phyloP scores from a whole-genome alignment of 2,329 filamentous ascomycete genomes.

The Diaporthe sp. region DNA sequence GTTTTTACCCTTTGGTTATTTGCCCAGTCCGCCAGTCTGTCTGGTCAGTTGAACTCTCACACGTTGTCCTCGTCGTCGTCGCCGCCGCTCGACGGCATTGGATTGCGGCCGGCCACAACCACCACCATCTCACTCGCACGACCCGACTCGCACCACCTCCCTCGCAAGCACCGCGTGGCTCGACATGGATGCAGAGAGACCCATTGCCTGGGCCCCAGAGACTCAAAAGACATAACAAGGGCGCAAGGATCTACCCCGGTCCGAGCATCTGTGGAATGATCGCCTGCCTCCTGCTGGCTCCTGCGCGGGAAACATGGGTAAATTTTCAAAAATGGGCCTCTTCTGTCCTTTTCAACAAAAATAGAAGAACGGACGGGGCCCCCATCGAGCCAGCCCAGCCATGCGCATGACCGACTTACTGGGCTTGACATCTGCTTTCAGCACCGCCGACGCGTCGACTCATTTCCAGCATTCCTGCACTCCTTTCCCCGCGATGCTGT shows the following conservation, averaged over 20 bases:
- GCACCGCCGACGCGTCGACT: slow-evolving; percentile 30
- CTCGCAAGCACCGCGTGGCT: slow-evolving; percentile 37
- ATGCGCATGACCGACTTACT: slow-evolving; percentile 28
- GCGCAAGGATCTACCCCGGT: slow-evolving; percentile 13
- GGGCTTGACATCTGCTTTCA: slow-evolving; percentile 24
- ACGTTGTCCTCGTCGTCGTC: not conserved
- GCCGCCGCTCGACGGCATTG: not conserved
- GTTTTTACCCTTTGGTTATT: slow-evolving; percentile 19
- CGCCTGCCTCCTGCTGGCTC: slow-evolving; percentile 29
- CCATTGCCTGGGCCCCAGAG: not conserved
- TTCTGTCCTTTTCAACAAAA: slow-evolving; percentile 26
- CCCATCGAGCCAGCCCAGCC: slow-evolving; percentile 18
- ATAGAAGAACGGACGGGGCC: slow-evolving; percentile 29
- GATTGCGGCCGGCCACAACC: not conserved
- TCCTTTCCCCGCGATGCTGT: slow-evolving; percentile 6
- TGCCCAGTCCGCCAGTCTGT: not conserved
- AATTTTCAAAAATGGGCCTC: slow-evolving; percentile 26
- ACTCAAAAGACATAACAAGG: not conserved
- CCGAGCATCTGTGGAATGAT: slow-evolving; percentile 20
- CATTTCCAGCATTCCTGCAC: slow-evolving; percentile 26
- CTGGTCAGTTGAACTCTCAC: slow-evolving; percentile 4
- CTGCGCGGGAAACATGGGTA: slow-evolving; percentile 28
- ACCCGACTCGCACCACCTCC: slow-evolving; percentile 14
- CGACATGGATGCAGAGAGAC: slow-evolving; percentile 34
- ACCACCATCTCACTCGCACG: not conserved